A percentile compares a stretch with the other conserved stretches of the same genome.
Evolutionary conservation across 768 basidiomycete species (phyloP).

Genomic region (Lepiota venenata): DNA sequence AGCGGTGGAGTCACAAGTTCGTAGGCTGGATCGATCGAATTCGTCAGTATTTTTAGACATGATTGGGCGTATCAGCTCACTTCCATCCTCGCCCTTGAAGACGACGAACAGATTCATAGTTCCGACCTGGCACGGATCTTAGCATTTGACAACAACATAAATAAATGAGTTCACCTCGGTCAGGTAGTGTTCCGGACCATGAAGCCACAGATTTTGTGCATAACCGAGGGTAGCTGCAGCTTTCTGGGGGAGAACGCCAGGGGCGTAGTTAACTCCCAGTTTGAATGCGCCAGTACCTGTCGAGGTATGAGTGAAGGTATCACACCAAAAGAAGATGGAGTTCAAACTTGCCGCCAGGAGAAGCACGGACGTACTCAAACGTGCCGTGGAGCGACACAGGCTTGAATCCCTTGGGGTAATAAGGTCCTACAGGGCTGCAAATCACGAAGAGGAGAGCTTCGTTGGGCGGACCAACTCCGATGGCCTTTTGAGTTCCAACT

Average conservation of each 20-base stretch:
- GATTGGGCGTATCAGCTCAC: conserved; percentile 25
- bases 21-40: conserved; percentile 35
- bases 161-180: conserved; percentile 33
- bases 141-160: conserved; percentile 27
- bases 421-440: conserved; percentile 79
- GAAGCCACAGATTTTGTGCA: conserved; percentile 86
- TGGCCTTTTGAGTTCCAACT: conserved; percentile 76
- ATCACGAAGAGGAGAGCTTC: conserved; percentile 88
- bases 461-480: conserved; percentile 72
- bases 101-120: conserved; percentile 93
- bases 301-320: background rate
- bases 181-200: conserved; percentile 62
- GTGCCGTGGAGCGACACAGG: conserved; percentile 87
- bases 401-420: conserved; percentile 86
- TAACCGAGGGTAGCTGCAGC: conserved; percentile 75
- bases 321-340: background rate
- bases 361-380: conserved; percentile 79
- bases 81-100: conserved; percentile 66
- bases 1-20: conserved; percentile 89
- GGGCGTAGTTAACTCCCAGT: conserved; percentile 86
- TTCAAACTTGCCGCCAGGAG: conserved; percentile 65
- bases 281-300: conserved; percentile 79
- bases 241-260: conserved; percentile 82
- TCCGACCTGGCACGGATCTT: conserved; percentile 48
- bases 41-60: conserved; percentile 1